A percentile compares a stretch with the other conserved stretches of the same genome.
Conservation (phyloP, 2,329 filamentous ascomycete genomes). For the Cladosporium austrohemisphaericum region DNA sequence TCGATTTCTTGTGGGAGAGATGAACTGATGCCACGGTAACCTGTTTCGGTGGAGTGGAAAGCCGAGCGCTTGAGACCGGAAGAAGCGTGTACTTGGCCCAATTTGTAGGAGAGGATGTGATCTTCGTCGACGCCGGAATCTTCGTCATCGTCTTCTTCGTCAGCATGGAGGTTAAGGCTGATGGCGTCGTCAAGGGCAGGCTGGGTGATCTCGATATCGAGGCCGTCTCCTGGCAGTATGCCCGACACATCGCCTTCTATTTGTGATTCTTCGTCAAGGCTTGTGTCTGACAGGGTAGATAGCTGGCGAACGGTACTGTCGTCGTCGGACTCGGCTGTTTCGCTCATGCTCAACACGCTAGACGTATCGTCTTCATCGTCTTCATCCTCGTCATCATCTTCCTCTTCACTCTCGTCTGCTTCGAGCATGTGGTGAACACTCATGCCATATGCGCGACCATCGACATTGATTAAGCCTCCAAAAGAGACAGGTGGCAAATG, state of each 20-base stretch:
- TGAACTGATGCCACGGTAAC: constrained; percentile 49
- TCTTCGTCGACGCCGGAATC: constrained; percentile 78
- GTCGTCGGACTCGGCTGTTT: constrained; percentile 54
- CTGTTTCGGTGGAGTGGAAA: constrained; percentile 26
- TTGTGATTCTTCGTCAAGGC: constrained; percentile 47
- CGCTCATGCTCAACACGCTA: constrained; percentile 44
- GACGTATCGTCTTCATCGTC: constrained; percentile 30
- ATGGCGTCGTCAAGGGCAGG: constrained; percentile 72
- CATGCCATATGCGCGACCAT: constrained; percentile 84
- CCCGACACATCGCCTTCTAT: constrained; percentile 68
- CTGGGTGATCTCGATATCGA: constrained; percentile 80
- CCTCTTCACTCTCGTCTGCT: constrained; percentile 52
- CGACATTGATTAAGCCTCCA: constrained; percentile 80
- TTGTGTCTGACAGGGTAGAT: constrained; percentile 25
- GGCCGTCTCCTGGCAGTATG: constrained; percentile 68
- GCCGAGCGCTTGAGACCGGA: constrained; percentile 71
- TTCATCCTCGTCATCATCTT: constrained; percentile 43
- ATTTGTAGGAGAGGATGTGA: constrained; percentile 70
- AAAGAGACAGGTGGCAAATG: constrained; percentile 89
- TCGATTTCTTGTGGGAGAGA: constrained; percentile 84
- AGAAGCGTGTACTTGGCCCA: constrained; percentile 84
- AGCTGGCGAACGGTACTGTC: constrained; percentile 32
- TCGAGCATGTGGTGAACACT: constrained; percentile 97
- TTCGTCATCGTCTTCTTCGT: constrained; percentile 70
- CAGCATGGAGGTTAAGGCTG: constrained; percentile 71